Base-by-base conservation (phyloP, 768 basidiomycete species). In the Psilocybe cubensis region DNA sequence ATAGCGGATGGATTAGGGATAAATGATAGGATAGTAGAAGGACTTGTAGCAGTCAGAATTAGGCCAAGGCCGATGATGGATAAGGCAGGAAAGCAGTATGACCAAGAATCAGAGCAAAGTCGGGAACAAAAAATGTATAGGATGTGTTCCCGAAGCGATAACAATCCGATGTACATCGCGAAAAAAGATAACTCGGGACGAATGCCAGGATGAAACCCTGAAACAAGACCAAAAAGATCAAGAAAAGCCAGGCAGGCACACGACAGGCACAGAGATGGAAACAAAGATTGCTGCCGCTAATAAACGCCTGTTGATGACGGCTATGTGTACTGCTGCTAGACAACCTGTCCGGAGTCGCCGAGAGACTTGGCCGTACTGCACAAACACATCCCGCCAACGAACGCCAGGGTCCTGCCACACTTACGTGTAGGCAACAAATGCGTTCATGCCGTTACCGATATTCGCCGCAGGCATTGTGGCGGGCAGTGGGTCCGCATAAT, bases 361-460 rank as follows among this genome's bases (percentile, higher is more conserved):
- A 28, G 25, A 27, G 25, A 27, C 44, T 46, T 27, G 44, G 44
- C 44, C 23, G 23, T 27, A 46, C n/a, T 27, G 9, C 28, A 18
- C 46, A 28, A 48, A n/a, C 46, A 29, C 46, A 28, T 28, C 45
- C 46, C 46, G 7, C 46, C 4, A 46, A 12, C 44, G 9, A 46
- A 46, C 14, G 27, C 46, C 2, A 29, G 46, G 23, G 46, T 25
- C 43, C 24, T 47, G 24, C 42, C 48, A 56, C 46, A 52, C n/a
- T 61, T 54, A 64, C 53, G 63, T 62, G 53, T 64, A 64, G 12
- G 58, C 56, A 27, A 52, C 47, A 44, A 62, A 64, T 25, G 63
- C 58, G 52, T 62, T 61, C 53, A 65, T 62, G 61, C 60, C 60
- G 58, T 65, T 65, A 52, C 62, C 59, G 56, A 65, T 58, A 33